Evolutionary conservation across 768 basidiomycete species (phyloP).

Genomic region (Amanita inopinata): DNA sequence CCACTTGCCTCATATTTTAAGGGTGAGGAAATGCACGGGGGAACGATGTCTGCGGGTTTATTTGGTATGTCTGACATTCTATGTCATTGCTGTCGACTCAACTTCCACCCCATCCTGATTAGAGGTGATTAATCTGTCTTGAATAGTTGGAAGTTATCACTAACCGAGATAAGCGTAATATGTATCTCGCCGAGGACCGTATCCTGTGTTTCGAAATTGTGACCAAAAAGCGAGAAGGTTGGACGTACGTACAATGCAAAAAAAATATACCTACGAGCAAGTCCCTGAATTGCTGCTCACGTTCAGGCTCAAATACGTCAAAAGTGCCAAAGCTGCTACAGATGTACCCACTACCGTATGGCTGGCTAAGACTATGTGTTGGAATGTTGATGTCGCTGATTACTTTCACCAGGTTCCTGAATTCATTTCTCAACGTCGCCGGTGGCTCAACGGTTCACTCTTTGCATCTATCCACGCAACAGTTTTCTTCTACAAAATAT

Average conservation of each 20-base stretch:
- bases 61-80: slow-evolving; percentile 36
- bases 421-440: slow-evolving; percentile 89
- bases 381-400: slow-evolving; percentile 3
- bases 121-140: slow-evolving; percentile 6
- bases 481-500: slow-evolving; percentile 80
- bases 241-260: slow-evolving; percentile 48
- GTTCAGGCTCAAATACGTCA: slow-evolving; percentile 83
- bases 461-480: slow-evolving; percentile 93
- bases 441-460: slow-evolving; percentile 84
- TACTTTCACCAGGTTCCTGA: slow-evolving; percentile 53
- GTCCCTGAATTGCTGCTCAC: no score
- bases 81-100: neutral
- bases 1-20: slow-evolving; percentile 91
- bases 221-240: slow-evolving; percentile 76
- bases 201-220: slow-evolving; percentile 92
- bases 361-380: slow-evolving; percentile 2
- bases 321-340: slow-evolving; percentile 91
- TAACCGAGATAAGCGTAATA: slow-evolving; percentile 55
- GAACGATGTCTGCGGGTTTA: slow-evolving; percentile 50
- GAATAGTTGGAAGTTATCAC: neutral
- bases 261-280: no score
- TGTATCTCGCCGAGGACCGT: slow-evolving; percentile 87
- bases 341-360: slow-evolving; percentile 80
- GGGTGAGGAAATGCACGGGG: slow-evolving; percentile 80
- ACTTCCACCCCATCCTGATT: neutral